phyloP scores from a whole-genome alignment of 2,329 filamentous ascomycete species.

The Rachicladosporium sp. region DNA sequence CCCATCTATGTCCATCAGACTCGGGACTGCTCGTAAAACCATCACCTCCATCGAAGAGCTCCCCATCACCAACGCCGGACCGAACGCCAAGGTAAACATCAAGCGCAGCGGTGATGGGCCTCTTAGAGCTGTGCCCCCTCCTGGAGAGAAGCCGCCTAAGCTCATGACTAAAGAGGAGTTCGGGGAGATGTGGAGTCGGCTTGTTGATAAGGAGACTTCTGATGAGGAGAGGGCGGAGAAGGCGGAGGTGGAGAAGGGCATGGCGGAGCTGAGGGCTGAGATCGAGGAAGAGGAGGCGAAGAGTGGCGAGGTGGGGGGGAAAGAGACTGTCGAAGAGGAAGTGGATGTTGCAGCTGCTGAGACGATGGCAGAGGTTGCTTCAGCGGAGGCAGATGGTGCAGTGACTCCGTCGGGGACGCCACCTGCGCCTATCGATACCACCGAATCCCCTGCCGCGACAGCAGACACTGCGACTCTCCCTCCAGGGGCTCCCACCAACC shows the following conservation, averaged over 20 bases:
- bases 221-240: constrained; percentile 6
- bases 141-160: constrained; percentile 5
- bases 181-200: not conserved
- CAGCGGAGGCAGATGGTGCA: too few species aligned
- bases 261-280: constrained; percentile 8
- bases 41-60: constrained; percentile 12
- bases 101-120: constrained; percentile 17
- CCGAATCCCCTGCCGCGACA: too few species aligned
- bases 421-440: too few species aligned
- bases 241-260: constrained; percentile 6
- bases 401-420: too few species aligned
- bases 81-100: constrained; percentile 23
- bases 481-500: not conserved
- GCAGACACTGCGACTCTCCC: too few species aligned
- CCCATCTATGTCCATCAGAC: too few species aligned
- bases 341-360: not conserved
- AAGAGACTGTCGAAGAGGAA: not conserved
- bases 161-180: constrained; percentile 2
- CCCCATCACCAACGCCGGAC: constrained; percentile 24
- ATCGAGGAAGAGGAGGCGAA: constrained; percentile 6
- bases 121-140: constrained; percentile 16
- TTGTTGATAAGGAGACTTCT: not conserved
- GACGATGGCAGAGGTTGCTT: too few species aligned
- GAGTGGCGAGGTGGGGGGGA: not conserved
- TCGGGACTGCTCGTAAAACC: too few species aligned